Evolutionary conservation across 306 rosid genomes (phyloP), one percentile per base, ranked within the genome.

Genomic region (Cicer cuneatum): DNA sequence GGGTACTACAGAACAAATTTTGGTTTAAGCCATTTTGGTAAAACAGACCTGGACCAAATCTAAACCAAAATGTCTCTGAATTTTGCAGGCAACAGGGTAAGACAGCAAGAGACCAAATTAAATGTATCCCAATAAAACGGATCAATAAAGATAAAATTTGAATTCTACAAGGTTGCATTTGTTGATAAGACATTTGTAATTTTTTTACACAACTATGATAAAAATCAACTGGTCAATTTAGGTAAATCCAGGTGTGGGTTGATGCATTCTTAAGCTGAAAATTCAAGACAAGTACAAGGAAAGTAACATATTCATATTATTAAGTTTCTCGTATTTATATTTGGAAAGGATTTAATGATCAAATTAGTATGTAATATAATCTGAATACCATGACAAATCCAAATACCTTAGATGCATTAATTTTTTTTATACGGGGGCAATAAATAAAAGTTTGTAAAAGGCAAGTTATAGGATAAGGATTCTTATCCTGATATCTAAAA

Each of bases 301-400:
- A 61, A 49, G 41, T 24, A 41, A 52, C 40, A 66, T 14, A 60
- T 60, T 49, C 15, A 29, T 51, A 51, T 24, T 61, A 69, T 49
- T 40, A 78, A 10, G 48, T 62, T 29, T 41, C 14, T 62, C 18
- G 8, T 21, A 14, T 78, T 63, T 71, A 63, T 8, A 62, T 78
- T 41, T 71, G 74, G 69, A 72, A 64, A 79, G 74, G 35, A 72
- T 65, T 54, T 64, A 79, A 72, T 79, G 13, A 72, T 64, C 62
- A 79, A 35, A 64, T 33, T 56, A 79, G 37, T 38, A 64, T 46
- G 10, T 38, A 61, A 71, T 37, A 79, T 39, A 56, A 56, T 79
- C 45, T 53, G 61, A 78, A 65, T 65, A 65, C 54, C 12, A 38
- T 45, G 38, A 54, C 74, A 72, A 65, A 72, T 35, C 61, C 12